Evolutionary conservation across 1,139 yeast genomes (phyloP).

Genomic region (Geotrichum australiense): DNA sequence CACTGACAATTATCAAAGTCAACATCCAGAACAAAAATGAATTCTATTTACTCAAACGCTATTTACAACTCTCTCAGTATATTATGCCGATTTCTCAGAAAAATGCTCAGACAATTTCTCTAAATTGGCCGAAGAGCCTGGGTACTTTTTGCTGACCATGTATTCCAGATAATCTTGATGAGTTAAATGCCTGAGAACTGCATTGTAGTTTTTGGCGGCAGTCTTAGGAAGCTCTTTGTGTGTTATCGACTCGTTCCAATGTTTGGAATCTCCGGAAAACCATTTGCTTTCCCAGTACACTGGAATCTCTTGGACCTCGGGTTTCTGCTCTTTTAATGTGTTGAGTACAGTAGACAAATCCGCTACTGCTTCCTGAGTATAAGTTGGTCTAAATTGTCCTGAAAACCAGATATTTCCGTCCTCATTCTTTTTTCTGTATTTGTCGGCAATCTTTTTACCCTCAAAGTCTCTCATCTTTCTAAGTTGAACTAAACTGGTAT

Average conservation of each 20-base stretch:
- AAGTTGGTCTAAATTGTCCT: slow-evolving; percentile 84
- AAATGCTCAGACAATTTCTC: too few species aligned
- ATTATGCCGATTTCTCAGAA: too few species aligned
- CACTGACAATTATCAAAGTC: too few species aligned
- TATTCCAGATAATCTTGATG: too few species aligned
- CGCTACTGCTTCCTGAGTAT: slow-evolving; percentile 86
- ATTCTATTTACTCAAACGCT: too few species aligned
- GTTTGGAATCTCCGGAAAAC: slow-evolving; percentile 70
- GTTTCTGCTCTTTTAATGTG: slow-evolving; percentile 45
- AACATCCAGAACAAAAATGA: too few species aligned
- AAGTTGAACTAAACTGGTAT: slow-evolving; percentile 65
- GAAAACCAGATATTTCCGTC: slow-evolving; percentile 77
- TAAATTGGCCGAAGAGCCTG: too few species aligned
- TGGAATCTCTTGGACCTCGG: too few species aligned
- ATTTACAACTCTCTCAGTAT: too few species aligned
- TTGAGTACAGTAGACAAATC: slow-evolving; percentile 70
- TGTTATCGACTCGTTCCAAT: slow-evolving; percentile 48
- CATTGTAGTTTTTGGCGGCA: slow-evolving; percentile 47
- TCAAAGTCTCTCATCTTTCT: slow-evolving; percentile 64
- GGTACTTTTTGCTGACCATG: too few species aligned
- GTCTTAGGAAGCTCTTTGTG: slow-evolving; percentile 56
- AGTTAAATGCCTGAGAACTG: slow-evolving; percentile 14
- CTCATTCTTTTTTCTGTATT: slow-evolving; percentile 62
- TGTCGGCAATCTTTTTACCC: slow-evolving; percentile 53
- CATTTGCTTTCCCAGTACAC: slow-evolving; percentile 79